Evolutionary conservation across 192 early-diverging fungal species (phyloP).

Genomic region (Coemansia asiatica): DNA sequence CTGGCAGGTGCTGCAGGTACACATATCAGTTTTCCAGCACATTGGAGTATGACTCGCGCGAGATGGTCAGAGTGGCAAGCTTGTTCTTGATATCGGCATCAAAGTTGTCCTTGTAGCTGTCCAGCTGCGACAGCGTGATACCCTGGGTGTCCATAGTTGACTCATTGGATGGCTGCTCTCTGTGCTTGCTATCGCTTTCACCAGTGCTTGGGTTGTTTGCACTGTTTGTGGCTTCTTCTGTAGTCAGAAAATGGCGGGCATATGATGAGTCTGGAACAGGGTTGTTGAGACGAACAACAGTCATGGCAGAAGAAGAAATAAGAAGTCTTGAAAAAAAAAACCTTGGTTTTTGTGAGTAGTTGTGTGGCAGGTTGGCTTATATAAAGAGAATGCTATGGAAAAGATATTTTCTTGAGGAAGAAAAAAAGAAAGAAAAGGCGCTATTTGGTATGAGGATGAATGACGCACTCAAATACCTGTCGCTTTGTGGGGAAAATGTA

Average conservation of each 20-base stretch:
- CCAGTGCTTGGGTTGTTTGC: conserved; percentile 7
- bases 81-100: conserved; percentile 65
- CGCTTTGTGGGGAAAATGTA: no score
- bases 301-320: conserved; percentile 30
- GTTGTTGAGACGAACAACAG: conserved; percentile 30
- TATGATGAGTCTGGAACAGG: conserved; percentile 29
- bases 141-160: conserved; percentile 5
- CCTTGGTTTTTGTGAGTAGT: neutral
- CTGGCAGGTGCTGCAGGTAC: conserved; percentile 33
- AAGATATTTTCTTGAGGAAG: neutral
- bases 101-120: conserved; percentile 50
- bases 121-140: conserved; percentile 28
- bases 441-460: neutral
- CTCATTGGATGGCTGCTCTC: conserved; percentile 2
- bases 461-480: conserved; percentile 58
- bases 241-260: conserved; percentile 35
- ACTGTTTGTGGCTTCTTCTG: no score
- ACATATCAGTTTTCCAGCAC: conserved; percentile 62
- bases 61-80: conserved; percentile 67
- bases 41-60: conserved; percentile 58
- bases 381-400: neutral
- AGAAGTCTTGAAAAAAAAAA: neutral
- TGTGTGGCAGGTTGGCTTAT: neutral
- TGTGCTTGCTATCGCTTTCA: neutral
- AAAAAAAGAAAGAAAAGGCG: neutral